Evolutionary conservation across 2,329 filamentous ascomycete genomes (phyloP), one percentile per base, ranked within the genome.

Genomic region (Dactylellina haptotyla): DNA sequence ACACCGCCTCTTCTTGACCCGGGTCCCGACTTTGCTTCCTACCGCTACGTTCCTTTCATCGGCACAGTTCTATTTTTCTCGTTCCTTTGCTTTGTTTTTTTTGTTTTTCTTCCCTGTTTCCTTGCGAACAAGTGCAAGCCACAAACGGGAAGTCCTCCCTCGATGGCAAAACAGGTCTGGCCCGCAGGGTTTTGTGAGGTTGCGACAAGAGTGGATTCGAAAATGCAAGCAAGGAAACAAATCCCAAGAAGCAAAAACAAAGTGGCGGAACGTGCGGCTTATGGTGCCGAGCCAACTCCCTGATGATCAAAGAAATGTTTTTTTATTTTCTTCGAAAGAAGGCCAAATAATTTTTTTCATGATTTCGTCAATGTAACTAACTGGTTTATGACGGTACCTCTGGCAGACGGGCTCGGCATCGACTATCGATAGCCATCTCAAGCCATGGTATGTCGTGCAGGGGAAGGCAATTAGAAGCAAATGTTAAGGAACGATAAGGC

Each of bases 61-160:
- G 25, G 14, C 25, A 14, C n/a, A 25, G 20, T 16, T 10, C 28
- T 9, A 23, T 6, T 63, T 26, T 23, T 32, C 25, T 37, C 53
- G 18, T 39, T n/a, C n/a, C 30, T 66, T 46, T 30, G 43, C 58
- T 26, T 57, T 23, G 18, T 48, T 39, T 26, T 43, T 50, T 69
- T 54, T 53, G 43, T 56, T 32, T 9, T 25, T 26, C 34, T 53
- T 65, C 51, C 59, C 34, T 72, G 59, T 65, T 73, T 73, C 61
- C 56, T 57, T 61, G 69, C 54, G 39, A 66, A 73, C 56, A 72
- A 58, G 67, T 65, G 67, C 67, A 73, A 73, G 69, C 69, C 69
- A 73, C 69, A 73, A 73, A 73, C 69, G 69, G 69, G 69, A 66
- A 73, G 69, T 73, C 69, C 69, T 73, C 65, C 57, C 65, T 70